A percentile compares a stretch with the other conserved stretches of the same genome.
These are phyloP conservation scores for Euclidium syriacum DNA, from an alignment of 345 rosid species.

Conservation along the genomic window DNA sequence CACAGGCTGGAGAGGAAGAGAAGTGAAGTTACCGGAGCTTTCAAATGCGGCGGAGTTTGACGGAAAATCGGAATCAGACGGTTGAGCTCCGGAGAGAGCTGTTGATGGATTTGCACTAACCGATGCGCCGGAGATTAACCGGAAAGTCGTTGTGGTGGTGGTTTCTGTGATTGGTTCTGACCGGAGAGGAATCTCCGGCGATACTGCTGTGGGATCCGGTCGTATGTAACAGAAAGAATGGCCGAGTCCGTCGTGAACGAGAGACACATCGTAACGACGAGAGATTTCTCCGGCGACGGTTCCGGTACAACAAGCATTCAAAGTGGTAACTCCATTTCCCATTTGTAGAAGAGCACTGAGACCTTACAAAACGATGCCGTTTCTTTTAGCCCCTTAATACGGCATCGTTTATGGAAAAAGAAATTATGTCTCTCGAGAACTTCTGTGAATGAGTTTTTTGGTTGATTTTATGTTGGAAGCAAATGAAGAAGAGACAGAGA, in stretches of 20 bases:
- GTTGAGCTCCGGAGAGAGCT: slow-evolving; percentile 32
- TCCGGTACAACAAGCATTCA: slow-evolving; percentile 55
- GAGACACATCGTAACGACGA: slow-evolving; percentile 48
- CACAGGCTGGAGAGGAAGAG: slow-evolving; percentile 84
- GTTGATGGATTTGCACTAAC: slow-evolving; percentile 88
- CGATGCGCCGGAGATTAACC: slow-evolving; percentile 89
- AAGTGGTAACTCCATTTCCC: slow-evolving; percentile 66
- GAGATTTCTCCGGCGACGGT: slow-evolving; percentile 48
- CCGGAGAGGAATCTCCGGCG: slow-evolving; percentile 45
- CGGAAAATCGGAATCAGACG: slow-evolving; percentile 10
- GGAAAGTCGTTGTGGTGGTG: slow-evolving; percentile 51
- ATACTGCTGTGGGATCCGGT: slow-evolving; percentile 35
- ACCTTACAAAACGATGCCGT: neutral
- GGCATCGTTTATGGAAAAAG: slow-evolving; percentile 10
- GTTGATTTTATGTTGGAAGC: slow-evolving; percentile 3
- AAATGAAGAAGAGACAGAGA: slow-evolving; percentile 8
- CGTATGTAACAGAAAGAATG: slow-evolving; percentile 84
- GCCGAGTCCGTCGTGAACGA: slow-evolving; percentile 57
- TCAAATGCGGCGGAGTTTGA: slow-evolving; percentile 57
- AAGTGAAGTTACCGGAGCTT: slow-evolving; percentile 81
- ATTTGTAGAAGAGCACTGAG: slow-evolving; percentile 18
- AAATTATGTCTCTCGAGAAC: neutral
- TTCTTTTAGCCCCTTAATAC: neutral
- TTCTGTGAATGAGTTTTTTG: slow-evolving; percentile 22
- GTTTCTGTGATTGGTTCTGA: slow-evolving; percentile 19